Evolutionary conservation across 495 filamentous ascomycete species (phyloP), one percentile per base, ranked within the genome.

Genomic region (Cudoniella acicularis): DNA sequence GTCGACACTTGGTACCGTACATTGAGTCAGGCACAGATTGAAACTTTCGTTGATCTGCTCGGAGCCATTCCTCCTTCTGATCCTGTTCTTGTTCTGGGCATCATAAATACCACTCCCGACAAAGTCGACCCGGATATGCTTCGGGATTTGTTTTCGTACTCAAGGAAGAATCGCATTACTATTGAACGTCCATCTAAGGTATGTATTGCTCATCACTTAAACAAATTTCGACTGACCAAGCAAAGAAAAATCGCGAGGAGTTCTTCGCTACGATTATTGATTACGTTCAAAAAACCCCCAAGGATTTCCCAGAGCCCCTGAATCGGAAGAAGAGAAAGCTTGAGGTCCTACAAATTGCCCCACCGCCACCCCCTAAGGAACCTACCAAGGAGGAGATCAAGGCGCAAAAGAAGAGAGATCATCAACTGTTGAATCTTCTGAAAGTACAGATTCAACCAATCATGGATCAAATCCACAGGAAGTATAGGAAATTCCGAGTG

Each of bases 401-500:
- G 64, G 84, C 82, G 1, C 89, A 91, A 73, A 90, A 87, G 67
- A 84, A 88, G 71, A 81, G 83, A 41, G 95, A 98, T 70, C 82
- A 87, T 27, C 83, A 90, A 54, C 81, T 82, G 1, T 76, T 96
- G 36, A 96, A 97, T 69, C 70, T 87, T 54, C 74, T 98, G 54
- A 98, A 97, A 73, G 79, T 93, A 17, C 79, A 87, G 22, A 84
- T 98, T 52, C 91, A 96, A 71, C 88, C 88, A 11, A 87, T 96
- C 62, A 96, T 98, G 91, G 93, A 98, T 60, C 88, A 95, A 72
- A 89, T 97, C 58, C 89, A 94, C 64, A 84, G 82, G 58, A 84
- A 81, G 63, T 92, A 94, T 70, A 88, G 87, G 68, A 87, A 87
- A 58, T 97, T 98, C 76, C 81, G 90, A 46, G 82, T 82, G 24